Evolutionary conservation across 331 rosid genomes (phyloP), one percentile per base, ranked within the genome.

Genomic region (Saraca asoca): DNA sequence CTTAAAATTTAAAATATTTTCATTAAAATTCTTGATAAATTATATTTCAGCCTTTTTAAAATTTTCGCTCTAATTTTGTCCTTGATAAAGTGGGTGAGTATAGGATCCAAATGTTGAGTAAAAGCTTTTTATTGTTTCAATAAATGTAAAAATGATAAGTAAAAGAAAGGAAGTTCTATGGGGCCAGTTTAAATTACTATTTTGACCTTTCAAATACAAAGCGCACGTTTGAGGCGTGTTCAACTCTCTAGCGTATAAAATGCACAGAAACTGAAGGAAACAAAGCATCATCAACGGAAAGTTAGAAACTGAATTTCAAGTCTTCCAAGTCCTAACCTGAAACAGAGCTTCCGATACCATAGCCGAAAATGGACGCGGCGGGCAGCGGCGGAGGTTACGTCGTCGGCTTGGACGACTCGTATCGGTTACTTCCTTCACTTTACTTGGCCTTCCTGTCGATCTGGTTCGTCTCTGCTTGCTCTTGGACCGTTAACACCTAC

Each of bases 401-500:
- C 18, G 7, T 76, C 24, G 91, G 86, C 15, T 54, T 88, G 19
- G 88, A 90, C 51, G 97, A 86, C 16, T 86, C 95, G 7, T 90
- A 79, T 62, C 86, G 97, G 42, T 73, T 82, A 45, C 88, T 94
- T 2, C 99, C 99, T 51, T 73, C 85, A 44, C 80, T 94, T 9
- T 94, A 90, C 85, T 66, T 90, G 57, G 79, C 82, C 66, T 86
- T 90, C 78, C 60, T 87, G 68, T 80, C 82, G 18, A 69, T 94
- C 63, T 94, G 97, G 99, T 72, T 88, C 38, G 59, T 88, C 87
- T 86, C 90, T 54, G 92, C 90, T 55, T 90, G 80, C 71, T 86
- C 92, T 41, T 94, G 99, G 99, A 86, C 99, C 64, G 44, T 81
- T 71, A 90, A 88, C 77, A 86, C 92, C 76, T 90, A 72, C 78